Base-by-base conservation (phyloP, 1,284 basidiomycete genomes). In the Ceratobasidium sp. region DNA sequence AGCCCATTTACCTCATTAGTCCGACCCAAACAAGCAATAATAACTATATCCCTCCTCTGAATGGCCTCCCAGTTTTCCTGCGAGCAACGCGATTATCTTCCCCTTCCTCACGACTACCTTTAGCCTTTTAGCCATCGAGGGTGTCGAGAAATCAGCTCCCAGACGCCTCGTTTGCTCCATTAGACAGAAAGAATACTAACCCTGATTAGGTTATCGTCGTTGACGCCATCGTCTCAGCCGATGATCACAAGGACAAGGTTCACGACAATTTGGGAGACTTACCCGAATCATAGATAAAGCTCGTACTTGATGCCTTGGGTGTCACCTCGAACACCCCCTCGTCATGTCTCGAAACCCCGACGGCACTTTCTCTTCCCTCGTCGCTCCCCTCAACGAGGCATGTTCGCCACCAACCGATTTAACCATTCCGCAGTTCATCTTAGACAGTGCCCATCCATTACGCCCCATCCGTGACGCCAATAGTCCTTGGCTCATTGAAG, bases 341-440 rank as follows among this genome's bases (percentile, higher is more conserved):
- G 9, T n/a, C 17, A 76, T 76, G 73, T 76, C 73, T 59, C 73
- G 46, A 34, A 76, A 76, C 43, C 25, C 64, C 6, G 73, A 76
- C 25, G 73, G 73, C 17, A 57, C 73, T 8, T 76, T 76, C 32
- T 76, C 73, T 32, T 76, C 73, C 19, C 62, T 66, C n/a, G 62
- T 40, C 40, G 51, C 56, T 1, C 49, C 75, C 11, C 62, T 68
- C 29, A 22, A 46, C 43, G 44, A 37, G 11, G 56, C 75, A 13
- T 86, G 87, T 17, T 79, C 81, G 77, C 89, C 93, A 77, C 93
- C 92, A 13, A 90, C 92, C 81, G 84, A 94, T 83, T 83, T 94
- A 70, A 91, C 90, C 13, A 86, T 94, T 29, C 87, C 90, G 1
- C 93, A 95, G 83, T 94, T 95, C 82, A 86, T 94, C 59, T 86